A percentile compares a stretch with the other conserved stretches of the same genome.
phyloP scores from a whole-genome alignment of 345 rosid species.

The Carallia pectinifolia region DNA sequence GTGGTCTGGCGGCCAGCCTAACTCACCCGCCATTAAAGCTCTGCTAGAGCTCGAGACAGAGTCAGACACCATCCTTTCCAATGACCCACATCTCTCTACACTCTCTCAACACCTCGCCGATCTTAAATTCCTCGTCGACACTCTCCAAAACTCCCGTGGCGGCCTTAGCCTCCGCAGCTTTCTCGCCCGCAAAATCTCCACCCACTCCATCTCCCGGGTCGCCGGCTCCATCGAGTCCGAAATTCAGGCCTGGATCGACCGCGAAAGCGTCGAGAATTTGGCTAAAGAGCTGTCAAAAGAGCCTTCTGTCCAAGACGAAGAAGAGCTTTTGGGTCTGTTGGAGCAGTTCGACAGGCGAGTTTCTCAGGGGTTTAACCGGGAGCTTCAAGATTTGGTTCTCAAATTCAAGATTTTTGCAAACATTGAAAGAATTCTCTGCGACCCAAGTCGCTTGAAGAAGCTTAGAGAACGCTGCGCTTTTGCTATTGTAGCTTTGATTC shows the following conservation, averaged over 20 bases:
- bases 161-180: conserved; percentile 45
- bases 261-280: conserved; percentile 53
- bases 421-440: conserved; percentile 37
- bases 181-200: conserved; percentile 52
- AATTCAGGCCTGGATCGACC: conserved; percentile 75
- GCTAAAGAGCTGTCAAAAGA: conserved; percentile 30
- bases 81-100: conserved; percentile 47
- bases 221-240: conserved; percentile 61
- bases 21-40: conserved; percentile 50
- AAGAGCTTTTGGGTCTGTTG: conserved; percentile 40
- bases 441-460: conserved; percentile 29
- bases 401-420: conserved; percentile 43
- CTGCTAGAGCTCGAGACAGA: conserved; percentile 62
- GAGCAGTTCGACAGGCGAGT: conserved; percentile 49
- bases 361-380: conserved; percentile 47
- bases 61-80: conserved; percentile 51
- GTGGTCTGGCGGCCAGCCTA: conserved; percentile 23
- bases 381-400: conserved; percentile 53
- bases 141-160: conserved; percentile 37
- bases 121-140: conserved; percentile 45
- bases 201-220: conserved; percentile 59
- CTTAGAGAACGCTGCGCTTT: conserved; percentile 46
- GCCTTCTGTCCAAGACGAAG: conserved; percentile 17
- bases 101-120: conserved; percentile 47
- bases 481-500: conserved; percentile 42